Conservation (phyloP, 2,329 filamentous ascomycete species). For the Penicillium janthinellum region DNA sequence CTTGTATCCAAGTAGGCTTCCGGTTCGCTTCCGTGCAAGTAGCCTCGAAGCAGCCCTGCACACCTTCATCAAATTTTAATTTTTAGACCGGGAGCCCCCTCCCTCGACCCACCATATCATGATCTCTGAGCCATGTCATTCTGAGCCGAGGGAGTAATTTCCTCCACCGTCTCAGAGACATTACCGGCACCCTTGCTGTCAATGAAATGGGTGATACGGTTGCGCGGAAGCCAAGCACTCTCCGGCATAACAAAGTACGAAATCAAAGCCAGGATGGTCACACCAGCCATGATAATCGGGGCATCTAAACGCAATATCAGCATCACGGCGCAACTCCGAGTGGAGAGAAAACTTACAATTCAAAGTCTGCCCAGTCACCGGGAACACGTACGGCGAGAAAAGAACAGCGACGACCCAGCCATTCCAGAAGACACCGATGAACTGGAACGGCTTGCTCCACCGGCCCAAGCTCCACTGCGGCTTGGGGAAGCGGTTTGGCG, state of each 20-base stretch:
- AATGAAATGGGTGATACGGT: conserved; percentile 49
- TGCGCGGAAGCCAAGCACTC: conserved; percentile 50
- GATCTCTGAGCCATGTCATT: conserved; percentile 6
- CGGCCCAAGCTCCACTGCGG: conserved; percentile 49
- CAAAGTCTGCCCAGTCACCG: conserved; percentile 46
- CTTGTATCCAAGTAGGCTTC: background rate
- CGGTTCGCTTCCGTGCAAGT: background rate
- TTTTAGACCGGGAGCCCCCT: background rate
- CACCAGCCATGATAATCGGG: conserved; percentile 54
- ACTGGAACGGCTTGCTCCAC: conserved; percentile 52
- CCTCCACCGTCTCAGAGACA: conserved; percentile 31
- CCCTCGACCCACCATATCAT: conserved; percentile 8
- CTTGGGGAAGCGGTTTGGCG: conserved; percentile 41
- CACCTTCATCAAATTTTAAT: background rate
- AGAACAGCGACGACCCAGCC: conserved; percentile 54
- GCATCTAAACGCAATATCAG: conserved; percentile 40
- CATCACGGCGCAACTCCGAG: background rate
- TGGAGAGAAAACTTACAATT: conserved; percentile 42
- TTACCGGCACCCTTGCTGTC: conserved; percentile 39
- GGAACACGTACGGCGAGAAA: conserved; percentile 52
- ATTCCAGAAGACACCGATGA: conserved; percentile 54
- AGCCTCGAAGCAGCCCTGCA: background rate
- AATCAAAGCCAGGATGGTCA: conserved; percentile 52
- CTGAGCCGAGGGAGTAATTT: conserved; percentile 17
- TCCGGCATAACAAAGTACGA: conserved; percentile 54